Conservation (phyloP, 345 rosid genomes). For the Mercurialis annua region DNA sequence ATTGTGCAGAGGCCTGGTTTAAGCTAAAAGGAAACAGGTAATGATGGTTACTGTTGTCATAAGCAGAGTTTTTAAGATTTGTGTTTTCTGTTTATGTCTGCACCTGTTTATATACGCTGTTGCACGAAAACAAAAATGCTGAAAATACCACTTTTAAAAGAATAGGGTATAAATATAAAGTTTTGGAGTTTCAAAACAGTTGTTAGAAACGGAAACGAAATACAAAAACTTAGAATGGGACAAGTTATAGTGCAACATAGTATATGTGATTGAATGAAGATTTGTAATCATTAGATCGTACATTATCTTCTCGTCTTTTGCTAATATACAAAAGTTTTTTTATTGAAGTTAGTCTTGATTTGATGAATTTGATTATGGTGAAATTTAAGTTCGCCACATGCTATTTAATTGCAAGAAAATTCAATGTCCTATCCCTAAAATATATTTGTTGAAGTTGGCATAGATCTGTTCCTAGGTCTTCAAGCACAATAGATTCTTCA, state of each 20-base stretch:
- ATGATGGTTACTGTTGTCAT: conserved; percentile 2
- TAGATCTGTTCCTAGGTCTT: not conserved
- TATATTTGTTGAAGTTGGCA: not conserved
- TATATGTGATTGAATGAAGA: not conserved
- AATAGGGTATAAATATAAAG: too few relatives aligned
- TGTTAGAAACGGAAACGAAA: too few relatives aligned
- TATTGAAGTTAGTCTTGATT: not conserved
- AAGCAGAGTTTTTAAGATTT: not conserved
- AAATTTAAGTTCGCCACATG: not conserved
- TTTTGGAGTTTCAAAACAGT: too few relatives aligned
- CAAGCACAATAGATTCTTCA: too few relatives aligned
- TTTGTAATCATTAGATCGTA: not conserved
- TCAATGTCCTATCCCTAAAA: too few relatives aligned
- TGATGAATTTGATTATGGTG: not conserved
- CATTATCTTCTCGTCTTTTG: not conserved
- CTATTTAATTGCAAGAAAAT: too few relatives aligned
- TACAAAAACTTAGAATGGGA: too few relatives aligned
- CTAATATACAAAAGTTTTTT: not conserved
- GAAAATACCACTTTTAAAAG: too few relatives aligned
- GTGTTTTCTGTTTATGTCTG: not conserved
- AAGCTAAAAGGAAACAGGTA: conserved; percentile 91
- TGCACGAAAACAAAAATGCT: too few relatives aligned
- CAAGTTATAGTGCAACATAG: too few relatives aligned
- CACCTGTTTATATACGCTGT: too few relatives aligned
- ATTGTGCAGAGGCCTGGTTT: conserved; percentile 94